phyloP scores from a whole-genome alignment of 129 eudicot species.

The Cynara cardunculus region DNA sequence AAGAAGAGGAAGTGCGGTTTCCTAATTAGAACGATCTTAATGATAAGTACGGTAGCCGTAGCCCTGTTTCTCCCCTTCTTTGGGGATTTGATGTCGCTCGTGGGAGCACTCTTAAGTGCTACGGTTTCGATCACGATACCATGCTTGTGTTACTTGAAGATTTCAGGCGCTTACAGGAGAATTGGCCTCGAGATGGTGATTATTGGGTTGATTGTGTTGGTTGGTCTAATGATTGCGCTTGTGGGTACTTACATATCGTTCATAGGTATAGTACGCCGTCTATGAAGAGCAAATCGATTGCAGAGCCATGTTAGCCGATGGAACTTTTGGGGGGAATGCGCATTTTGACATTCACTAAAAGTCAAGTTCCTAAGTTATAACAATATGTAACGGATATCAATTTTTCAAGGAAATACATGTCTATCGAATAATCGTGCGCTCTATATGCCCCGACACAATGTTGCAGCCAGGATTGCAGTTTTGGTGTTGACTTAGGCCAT shows the following conservation, averaged over 20 bases:
- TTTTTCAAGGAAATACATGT: neutral
- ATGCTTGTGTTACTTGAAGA: slow-evolving; percentile 78
- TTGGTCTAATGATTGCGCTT: slow-evolving; percentile 46
- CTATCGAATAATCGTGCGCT: neutral
- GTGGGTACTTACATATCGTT: slow-evolving; percentile 67
- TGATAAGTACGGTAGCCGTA: slow-evolving; percentile 56
- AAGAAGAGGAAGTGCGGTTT: slow-evolving; percentile 35
- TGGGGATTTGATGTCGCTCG: slow-evolving; percentile 70
- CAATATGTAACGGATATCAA: neutral
- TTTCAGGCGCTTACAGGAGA: slow-evolving; percentile 41
- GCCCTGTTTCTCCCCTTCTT: slow-evolving; percentile 70
- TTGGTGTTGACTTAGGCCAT: too few relatives aligned
- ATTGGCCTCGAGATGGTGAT: slow-evolving; percentile 41
- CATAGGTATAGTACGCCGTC: slow-evolving; percentile 37
- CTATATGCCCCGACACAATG: neutral
- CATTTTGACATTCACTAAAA: neutral
- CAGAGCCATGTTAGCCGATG: neutral
- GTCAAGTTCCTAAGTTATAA: neutral
- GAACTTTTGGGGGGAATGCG: neutral
- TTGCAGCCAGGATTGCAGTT: too few relatives aligned
- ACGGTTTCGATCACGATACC: slow-evolving; percentile 70
- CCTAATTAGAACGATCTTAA: slow-evolving; percentile 51
- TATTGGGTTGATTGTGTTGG: slow-evolving; percentile 31
- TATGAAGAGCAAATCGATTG: slow-evolving; percentile 12
- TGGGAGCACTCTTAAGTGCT: slow-evolving; percentile 80